Conservation (phyloP, 805 yeast genomes). For the Jamesozyma gamospora region DNA sequence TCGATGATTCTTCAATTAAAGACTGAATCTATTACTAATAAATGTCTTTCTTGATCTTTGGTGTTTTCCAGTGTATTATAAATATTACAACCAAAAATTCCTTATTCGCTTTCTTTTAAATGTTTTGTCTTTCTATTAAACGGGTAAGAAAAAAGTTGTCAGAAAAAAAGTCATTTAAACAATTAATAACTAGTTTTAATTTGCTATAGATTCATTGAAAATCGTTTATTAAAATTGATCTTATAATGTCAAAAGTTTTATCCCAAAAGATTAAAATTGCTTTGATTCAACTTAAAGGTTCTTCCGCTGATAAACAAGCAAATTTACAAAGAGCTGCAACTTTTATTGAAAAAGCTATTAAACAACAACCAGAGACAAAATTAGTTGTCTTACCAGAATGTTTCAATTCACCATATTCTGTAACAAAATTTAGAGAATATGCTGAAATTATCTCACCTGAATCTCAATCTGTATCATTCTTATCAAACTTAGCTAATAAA, state of each 20-base stretch:
- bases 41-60: no score
- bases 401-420: conserved; percentile 92
- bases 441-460: conserved; percentile 76
- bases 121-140: no score
- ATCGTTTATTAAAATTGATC: not conserved
- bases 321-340: conserved; percentile 62
- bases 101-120: no score
- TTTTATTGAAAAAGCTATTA: conserved; percentile 54
- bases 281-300: conserved; percentile 72
- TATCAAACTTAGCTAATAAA: conserved; percentile 58
- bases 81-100: no score
- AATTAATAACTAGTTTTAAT: no score
- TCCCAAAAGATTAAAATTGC: conserved; percentile 63
- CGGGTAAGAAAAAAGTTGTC: no score
- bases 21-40: no score
- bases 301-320: conserved; percentile 57
- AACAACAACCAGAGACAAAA: conserved; percentile 49
- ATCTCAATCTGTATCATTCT: conserved; percentile 41
- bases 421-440: conserved; percentile 73
- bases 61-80: no score
- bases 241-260: conserved; percentile 9
- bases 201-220: no score
- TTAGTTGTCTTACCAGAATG: conserved; percentile 88
- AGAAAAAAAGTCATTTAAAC: no score
- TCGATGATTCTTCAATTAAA: no score